These are phyloP conservation scores for Alternaria consortialis DNA, from an alignment of 2,329 filamentous ascomycete genomes.

Conservation along the genomic window DNA sequence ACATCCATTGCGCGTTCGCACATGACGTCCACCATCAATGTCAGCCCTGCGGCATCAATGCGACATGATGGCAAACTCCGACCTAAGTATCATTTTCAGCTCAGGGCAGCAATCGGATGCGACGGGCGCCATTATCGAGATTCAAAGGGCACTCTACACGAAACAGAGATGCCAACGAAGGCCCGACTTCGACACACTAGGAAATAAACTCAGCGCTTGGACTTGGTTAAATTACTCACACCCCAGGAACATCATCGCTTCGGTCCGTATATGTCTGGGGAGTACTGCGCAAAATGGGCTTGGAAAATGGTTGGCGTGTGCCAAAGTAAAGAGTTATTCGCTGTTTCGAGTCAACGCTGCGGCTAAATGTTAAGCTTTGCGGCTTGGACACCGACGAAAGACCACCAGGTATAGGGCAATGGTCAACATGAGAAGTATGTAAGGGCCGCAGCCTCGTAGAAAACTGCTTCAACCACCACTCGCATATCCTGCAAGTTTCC, in stretches of 20 bases:
- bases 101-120: slow-evolving; percentile 4
- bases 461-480: background rate
- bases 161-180: slow-evolving; percentile 14
- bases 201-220: slow-evolving; percentile 10
- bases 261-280: slow-evolving; percentile 7
- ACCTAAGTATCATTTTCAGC: background rate
- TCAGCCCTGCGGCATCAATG: background rate
- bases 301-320: background rate
- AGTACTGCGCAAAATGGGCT: background rate
- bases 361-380: slow-evolving; percentile 21
- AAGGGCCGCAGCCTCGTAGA: background rate
- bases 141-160: slow-evolving; percentile 7
- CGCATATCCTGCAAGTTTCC: slow-evolving; percentile 2
- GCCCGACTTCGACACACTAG: slow-evolving; percentile 10
- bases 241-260: slow-evolving; percentile 10
- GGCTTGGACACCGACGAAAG: slow-evolving; percentile 13
- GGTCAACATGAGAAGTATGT: background rate
- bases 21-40: background rate
- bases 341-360: slow-evolving; percentile 5
- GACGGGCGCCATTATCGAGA: background rate
- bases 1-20: background rate
- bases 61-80: background rate
- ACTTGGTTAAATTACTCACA: background rate
- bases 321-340: background rate
- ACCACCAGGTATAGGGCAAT: slow-evolving; percentile 2